Base-by-base conservation (phyloP, 2,329 filamentous ascomycete species). In the Arthrobotrys megalospora region DNA sequence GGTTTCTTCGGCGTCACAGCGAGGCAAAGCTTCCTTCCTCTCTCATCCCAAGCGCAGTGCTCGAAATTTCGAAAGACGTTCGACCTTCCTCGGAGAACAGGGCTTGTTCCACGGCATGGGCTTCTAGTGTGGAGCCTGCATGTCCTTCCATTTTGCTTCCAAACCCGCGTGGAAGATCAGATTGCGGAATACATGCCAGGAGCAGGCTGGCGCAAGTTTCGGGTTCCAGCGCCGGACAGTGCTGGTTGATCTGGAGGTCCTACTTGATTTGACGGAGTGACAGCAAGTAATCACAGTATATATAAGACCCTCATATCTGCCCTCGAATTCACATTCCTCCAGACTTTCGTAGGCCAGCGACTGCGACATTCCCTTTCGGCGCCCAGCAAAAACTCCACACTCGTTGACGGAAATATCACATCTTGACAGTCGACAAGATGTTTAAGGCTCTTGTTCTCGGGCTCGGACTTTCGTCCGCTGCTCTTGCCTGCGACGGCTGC, bases 401-500 rank as follows among this genome's bases (percentile, higher is more conserved):
- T 53, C 58, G 60, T 53, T 63, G 32, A 50, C 41, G 53, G 24
- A 41, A 28, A 60, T 43, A 36, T 24, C 41, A 47, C 19, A 12
- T 64, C 24, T 52, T 16, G 7, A 69, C 19, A 38, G 12, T 28
- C 41, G 16, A 41, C 66, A 64, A 72, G 48, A 76, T 76, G 65
- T 65, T 68, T 16, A 70, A 64, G 50, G 34, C 65, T 65, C 58
- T 77, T 41, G 55, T 69, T 50, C 58, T 77, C 41, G 66, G 72
- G 47, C 72, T 78, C 53, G 75, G 75, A 41, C 62, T 78, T 45
- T 63, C 75, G 67, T 65, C 75, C 67, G 53, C 53, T 7, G 67
- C 67, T 16, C 67, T 78, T 10, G 75, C 75, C 16, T 79, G 76
- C 69, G 76, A 36, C 36, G 64, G 32, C 24, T 79, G 76, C 64